phyloP scores from a whole-genome alignment of 805 yeast species.

The Candida adriatica region DNA sequence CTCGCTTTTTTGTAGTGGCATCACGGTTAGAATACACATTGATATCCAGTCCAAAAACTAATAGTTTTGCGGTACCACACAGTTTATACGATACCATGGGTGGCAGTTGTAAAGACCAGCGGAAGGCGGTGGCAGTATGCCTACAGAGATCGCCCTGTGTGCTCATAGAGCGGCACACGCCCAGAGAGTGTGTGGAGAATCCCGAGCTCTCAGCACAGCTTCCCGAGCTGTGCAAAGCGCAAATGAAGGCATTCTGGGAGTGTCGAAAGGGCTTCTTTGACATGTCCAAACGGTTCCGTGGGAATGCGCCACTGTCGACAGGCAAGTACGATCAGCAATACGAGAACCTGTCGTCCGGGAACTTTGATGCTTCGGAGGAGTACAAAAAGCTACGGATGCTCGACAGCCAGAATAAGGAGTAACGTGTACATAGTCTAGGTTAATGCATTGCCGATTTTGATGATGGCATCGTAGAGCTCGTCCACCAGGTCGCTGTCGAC shows the following conservation, averaged over 20 bases:
- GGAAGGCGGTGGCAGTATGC: slow-evolving; percentile 92
- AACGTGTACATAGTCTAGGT: neutral
- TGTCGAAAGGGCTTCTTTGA: slow-evolving; percentile 90
- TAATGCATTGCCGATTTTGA: slow-evolving; percentile 26
- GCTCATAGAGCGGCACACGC: slow-evolving; percentile 80
- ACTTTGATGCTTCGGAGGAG: slow-evolving; percentile 78
- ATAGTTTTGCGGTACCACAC: neutral
- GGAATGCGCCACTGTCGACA: slow-evolving; percentile 88
- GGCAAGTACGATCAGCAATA: slow-evolving; percentile 90
- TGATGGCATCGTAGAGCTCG: slow-evolving; percentile 33
- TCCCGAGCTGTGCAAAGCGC: slow-evolving; percentile 85
- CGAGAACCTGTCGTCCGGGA: slow-evolving; percentile 69
- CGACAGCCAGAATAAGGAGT: slow-evolving; percentile 42
- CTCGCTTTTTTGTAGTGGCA: too few relatives aligned
- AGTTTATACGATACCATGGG: slow-evolving; percentile 5
- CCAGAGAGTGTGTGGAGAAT: slow-evolving; percentile 78
- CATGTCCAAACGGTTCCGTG: slow-evolving; percentile 85
- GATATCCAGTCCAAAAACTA: too few relatives aligned
- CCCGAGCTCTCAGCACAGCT: slow-evolving; percentile 70
- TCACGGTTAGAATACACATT: too few relatives aligned
- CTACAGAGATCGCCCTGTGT: slow-evolving; percentile 96
- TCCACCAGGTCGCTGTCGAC: slow-evolving; percentile 40
- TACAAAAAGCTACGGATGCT: slow-evolving; percentile 60
- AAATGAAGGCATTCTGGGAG: slow-evolving; percentile 78
- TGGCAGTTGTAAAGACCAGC: slow-evolving; percentile 79